A percentile compares a stretch with the other conserved stretches of the same genome.
Conservation (phyloP, 2,329 filamentous ascomycete genomes). For the Penicillium paneum region DNA sequence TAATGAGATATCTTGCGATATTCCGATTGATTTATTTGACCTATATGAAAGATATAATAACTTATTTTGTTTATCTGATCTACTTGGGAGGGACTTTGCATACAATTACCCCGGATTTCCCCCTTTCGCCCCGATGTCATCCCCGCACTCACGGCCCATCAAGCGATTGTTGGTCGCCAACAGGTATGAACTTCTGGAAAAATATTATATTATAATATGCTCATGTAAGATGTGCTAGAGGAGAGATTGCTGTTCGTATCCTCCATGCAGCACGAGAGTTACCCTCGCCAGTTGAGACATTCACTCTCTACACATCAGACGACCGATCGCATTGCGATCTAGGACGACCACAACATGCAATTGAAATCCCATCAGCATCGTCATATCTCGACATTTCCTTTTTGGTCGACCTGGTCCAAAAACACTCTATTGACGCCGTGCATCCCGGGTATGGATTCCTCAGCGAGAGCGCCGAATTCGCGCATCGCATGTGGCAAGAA, state of each 20-base stretch:
- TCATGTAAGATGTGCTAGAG: slow-evolving; percentile 40
- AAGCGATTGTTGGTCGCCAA: slow-evolving; percentile 54
- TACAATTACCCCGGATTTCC: slow-evolving; percentile 8
- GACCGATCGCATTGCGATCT: slow-evolving; percentile 55
- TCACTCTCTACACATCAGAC: slow-evolving; percentile 53
- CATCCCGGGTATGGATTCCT: slow-evolving; percentile 64
- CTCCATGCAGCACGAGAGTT: slow-evolving; percentile 59
- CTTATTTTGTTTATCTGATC: not conserved
- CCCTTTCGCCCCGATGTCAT: slow-evolving; percentile 16
- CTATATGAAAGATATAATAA: not conserved
- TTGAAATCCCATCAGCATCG: slow-evolving; percentile 51
- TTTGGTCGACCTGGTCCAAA: slow-evolving; percentile 48
- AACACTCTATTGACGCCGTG: slow-evolving; percentile 54
- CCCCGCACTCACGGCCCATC: slow-evolving; percentile 37
- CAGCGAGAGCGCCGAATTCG: slow-evolving; percentile 54
- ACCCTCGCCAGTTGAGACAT: slow-evolving; percentile 49
- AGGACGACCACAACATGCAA: slow-evolving; percentile 47
- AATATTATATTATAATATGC: not conserved
- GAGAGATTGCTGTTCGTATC: slow-evolving; percentile 63
- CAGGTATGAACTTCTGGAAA: slow-evolving; percentile 36
- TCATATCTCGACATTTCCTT: slow-evolving; percentile 54
- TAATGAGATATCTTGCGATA: not conserved
- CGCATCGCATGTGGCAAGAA: slow-evolving; percentile 50
- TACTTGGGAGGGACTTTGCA: not conserved
- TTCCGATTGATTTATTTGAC: not conserved